phyloP scores from a whole-genome alignment of 83 land plant species.

The Diphasiastrum complanatum region DNA sequence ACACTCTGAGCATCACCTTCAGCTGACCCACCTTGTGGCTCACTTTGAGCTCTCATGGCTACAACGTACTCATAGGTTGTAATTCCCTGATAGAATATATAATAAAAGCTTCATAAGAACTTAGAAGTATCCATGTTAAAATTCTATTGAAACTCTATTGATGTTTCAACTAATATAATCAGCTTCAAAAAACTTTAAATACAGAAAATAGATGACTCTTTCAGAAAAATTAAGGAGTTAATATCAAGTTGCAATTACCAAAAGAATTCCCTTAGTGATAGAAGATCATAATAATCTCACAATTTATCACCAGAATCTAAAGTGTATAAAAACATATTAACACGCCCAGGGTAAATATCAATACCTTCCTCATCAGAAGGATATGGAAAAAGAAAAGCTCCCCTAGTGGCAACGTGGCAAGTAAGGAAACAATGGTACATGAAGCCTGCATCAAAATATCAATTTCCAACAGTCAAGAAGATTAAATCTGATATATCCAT shows the following conservation, averaged over 20 bases:
- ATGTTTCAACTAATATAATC: too few relatives aligned
- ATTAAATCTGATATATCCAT: too few relatives aligned
- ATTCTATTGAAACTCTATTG: too few relatives aligned
- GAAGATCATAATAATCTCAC: neutral
- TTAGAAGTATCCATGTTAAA: too few relatives aligned
- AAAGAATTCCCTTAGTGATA: neutral
- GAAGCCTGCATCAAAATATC: slow-evolving; percentile 22
- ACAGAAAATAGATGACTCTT: too few relatives aligned
- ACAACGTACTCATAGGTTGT: slow-evolving; percentile 28
- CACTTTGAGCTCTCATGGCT: slow-evolving; percentile 18
- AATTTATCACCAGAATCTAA: neutral
- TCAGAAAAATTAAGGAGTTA: too few relatives aligned
- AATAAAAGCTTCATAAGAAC: neutral
- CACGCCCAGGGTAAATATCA: too few relatives aligned
- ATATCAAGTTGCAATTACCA: too few relatives aligned
- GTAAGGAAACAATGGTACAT: slow-evolving; percentile 10
- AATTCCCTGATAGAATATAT: slow-evolving; percentile 16
- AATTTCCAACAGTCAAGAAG: too few relatives aligned
- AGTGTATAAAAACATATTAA: neutral
- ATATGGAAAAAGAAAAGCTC: slow-evolving; percentile 29
- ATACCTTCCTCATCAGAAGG: slow-evolving; percentile 26
- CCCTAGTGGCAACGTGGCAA: slow-evolving; percentile 15
- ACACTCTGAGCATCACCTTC: slow-evolving; percentile 13
- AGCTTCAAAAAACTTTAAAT: too few relatives aligned
- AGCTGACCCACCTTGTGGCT: neutral